Evolutionary conservation across 2,329 filamentous ascomycete species (phyloP).

Genomic region (Phaeosphaeriaceae sp.): DNA sequence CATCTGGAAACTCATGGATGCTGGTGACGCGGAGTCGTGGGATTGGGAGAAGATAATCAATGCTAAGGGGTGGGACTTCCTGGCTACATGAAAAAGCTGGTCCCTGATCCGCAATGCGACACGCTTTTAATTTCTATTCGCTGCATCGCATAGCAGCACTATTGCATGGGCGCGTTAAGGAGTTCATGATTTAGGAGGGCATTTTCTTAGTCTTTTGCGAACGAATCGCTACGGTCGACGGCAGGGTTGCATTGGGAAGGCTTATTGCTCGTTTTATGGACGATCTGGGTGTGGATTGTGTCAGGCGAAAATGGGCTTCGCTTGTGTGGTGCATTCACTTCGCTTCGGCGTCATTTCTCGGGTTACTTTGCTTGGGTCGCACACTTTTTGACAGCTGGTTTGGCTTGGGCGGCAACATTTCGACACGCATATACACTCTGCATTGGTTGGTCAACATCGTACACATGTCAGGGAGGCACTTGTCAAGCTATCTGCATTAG

Average conservation of each 20-base stretch:
- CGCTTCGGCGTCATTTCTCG: slow-evolving; percentile 5
- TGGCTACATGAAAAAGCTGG: slow-evolving; percentile 57
- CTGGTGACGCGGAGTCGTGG: slow-evolving; percentile 63
- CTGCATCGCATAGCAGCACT: slow-evolving; percentile 4
- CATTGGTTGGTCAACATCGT: slow-evolving; percentile 26
- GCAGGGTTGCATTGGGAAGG: slow-evolving; percentile 26
- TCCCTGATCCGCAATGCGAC: slow-evolving; percentile 8
- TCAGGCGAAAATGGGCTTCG: slow-evolving; percentile 12
- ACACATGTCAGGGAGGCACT: slow-evolving; percentile 31
- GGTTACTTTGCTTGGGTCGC: slow-evolving; percentile 2
- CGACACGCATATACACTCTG: slow-evolving; percentile 15
- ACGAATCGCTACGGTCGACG: slow-evolving; percentile 19
- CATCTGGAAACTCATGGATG: slow-evolving; percentile 68
- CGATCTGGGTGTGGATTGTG: slow-evolving; percentile 12
- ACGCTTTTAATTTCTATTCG: slow-evolving; percentile 3
- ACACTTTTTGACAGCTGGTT: slow-evolving; percentile 11
- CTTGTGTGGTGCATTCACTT: slow-evolving; percentile 14
- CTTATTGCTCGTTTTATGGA: slow-evolving; percentile 17
- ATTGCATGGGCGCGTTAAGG: slow-evolving; percentile 11
- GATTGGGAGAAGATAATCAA: slow-evolving; percentile 69
- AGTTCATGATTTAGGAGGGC: slow-evolving; percentile 9
- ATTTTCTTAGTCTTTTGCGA: slow-evolving; percentile 7
- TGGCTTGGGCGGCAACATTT: slow-evolving; percentile 11
- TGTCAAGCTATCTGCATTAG: slow-evolving; percentile 10
- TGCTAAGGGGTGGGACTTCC: slow-evolving; percentile 66